Conservation (phyloP, 1,284 basidiomycete species). For the Malassezia slooffiae region DNA sequence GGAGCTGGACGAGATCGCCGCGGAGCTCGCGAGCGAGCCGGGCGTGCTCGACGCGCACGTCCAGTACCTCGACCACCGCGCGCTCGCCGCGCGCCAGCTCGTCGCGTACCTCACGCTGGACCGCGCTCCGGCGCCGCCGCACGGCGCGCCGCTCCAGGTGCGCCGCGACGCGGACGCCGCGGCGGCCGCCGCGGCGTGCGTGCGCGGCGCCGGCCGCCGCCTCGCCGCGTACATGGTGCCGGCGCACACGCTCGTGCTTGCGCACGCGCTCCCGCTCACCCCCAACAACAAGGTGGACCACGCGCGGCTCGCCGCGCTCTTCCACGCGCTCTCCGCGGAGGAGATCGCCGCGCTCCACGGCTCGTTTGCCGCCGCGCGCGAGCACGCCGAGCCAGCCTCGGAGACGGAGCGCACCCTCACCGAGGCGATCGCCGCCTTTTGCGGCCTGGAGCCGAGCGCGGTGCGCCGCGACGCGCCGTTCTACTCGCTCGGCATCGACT, state of each 20-base stretch:
- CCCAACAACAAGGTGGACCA: constrained; percentile 43
- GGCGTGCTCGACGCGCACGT: constrained; percentile 29
- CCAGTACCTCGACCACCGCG: constrained; percentile 35
- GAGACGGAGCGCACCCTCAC: constrained; percentile 19
- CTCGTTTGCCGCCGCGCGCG: constrained; percentile 10
- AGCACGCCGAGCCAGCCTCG: constrained; percentile 12
- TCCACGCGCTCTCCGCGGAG: constrained; percentile 13
- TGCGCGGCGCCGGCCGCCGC: constrained; percentile 18
- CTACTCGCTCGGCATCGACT: constrained; percentile 40
- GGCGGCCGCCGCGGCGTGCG: not conserved
- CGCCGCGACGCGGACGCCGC: constrained; percentile 4
- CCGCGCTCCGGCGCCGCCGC: not conserved
- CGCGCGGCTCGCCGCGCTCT: constrained; percentile 20
- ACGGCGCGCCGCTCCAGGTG: not conserved
- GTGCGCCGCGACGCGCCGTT: constrained; percentile 16
- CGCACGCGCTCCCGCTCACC: constrained; percentile 28
- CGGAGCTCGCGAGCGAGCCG: constrained; percentile 20
- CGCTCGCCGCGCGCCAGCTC: constrained; percentile 29
- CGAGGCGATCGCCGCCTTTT: constrained; percentile 15
- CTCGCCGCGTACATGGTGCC: constrained; percentile 41
- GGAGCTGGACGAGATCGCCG: constrained; percentile 41
- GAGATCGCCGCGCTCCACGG: constrained; percentile 15
- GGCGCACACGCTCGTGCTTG: constrained; percentile 25
- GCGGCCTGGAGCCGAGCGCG: constrained; percentile 7
- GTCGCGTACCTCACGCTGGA: constrained; percentile 28